phyloP scores from a whole-genome alignment of 148 eudicot species.

The Drosera capensis region DNA sequence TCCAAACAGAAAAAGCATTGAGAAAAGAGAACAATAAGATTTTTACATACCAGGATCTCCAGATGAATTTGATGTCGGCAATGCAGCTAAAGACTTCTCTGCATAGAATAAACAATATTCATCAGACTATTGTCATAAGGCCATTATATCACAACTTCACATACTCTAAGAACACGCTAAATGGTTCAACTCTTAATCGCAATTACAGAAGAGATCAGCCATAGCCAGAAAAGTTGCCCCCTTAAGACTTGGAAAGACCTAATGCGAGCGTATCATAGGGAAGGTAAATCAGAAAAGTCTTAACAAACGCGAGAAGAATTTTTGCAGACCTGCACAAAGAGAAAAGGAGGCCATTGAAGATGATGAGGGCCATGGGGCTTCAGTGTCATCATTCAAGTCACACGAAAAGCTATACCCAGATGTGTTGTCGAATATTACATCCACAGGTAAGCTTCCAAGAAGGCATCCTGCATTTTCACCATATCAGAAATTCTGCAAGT shows the following conservation, averaged over 20 bases:
- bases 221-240: too few relatives aligned
- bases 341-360: conserved; percentile 76
- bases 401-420: conserved; percentile 80
- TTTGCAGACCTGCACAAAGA: conserved; percentile 79
- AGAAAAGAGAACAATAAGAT: not conserved
- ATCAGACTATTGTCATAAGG: not conserved
- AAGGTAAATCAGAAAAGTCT: not conserved
- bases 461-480: conserved; percentile 57
- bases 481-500: not conserved
- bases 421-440: conserved; percentile 61
- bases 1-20: too few relatives aligned
- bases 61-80: conserved; percentile 48
- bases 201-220: too few relatives aligned
- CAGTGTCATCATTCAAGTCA: conserved; percentile 85
- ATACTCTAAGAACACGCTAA: not conserved
- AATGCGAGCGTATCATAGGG: not conserved
- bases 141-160: not conserved
- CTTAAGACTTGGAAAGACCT: too few relatives aligned
- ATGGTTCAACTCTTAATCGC: not conserved
- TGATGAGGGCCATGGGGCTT: conserved; percentile 95
- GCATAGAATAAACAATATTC: conserved; percentile 14
- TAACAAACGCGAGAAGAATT: not conserved
- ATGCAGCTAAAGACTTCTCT: conserved; percentile 97
- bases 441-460: conserved; percentile 78
- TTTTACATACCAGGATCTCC: conserved; percentile 38